Evolutionary conservation across 2,329 filamentous ascomycete species (phyloP), one percentile per base, ranked within the genome.

Genomic region (Stachybotrys echinatus): DNA sequence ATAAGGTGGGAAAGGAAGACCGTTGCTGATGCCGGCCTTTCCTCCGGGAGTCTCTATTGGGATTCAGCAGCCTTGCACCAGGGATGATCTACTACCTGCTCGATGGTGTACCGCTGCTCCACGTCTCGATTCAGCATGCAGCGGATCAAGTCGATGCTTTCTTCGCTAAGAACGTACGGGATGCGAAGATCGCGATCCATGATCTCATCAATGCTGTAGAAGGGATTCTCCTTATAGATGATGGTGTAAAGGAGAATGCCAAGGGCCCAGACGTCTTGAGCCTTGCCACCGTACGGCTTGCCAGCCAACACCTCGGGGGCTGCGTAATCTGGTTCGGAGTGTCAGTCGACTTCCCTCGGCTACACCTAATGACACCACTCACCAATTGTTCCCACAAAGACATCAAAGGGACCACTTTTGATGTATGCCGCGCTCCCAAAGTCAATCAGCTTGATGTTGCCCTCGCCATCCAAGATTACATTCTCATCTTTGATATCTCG

Each of bases 401-500:
- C 94, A 67, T 97, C 92, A 76, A 99, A 99, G 43, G 94, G 94
- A 14, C 94, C 94, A 67, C 88, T 96, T 74, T 95, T 96, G 75
- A 97, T 95, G 67, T 99, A 99, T 54, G 94, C 92, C 52, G 94
- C 94, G 65, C 92, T 96, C 52, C 94, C 94, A 71, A 99, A 99
- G 69, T 99, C 94, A 58, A 97, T 97, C 61, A 99, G 76, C 72
- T 96, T 97, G 70, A 99, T 95, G 58, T 88, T 86, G 22, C 92
- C 92, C 65, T 97, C 92, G 34, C 94, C 92, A 63, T 99, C 94
- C 17, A 99, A 76, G 49, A 99, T 88, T 23, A 99, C 89, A 60
- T 99, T 99, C 71, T 99, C 94, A 61, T 99, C 94, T 68, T 99
- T 99, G 78, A 99, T 97, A 63, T 99, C 94, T 34, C 94, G 87